phyloP scores from a whole-genome alignment of 345 rosid genomes.

The Moricandia moricandioides region DNA sequence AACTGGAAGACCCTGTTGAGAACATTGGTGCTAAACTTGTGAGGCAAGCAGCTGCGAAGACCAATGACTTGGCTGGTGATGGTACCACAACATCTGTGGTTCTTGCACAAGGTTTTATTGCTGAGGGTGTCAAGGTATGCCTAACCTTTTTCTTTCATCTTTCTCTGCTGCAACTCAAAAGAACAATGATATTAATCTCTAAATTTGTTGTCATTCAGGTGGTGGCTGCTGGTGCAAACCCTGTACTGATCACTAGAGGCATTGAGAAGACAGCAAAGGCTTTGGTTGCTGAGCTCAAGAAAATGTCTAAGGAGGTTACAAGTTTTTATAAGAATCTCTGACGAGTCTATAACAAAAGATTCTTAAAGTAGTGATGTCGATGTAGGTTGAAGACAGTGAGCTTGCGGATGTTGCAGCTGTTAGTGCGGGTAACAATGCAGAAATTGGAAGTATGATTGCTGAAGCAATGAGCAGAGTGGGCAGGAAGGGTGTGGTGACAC shows the following conservation, averaged over 20 bases:
- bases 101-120: constrained; percentile 94
- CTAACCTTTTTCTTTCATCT: neutral
- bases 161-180: neutral
- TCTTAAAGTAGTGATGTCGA: constrained; percentile 11
- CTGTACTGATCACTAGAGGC: constrained; percentile 90
- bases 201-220: constrained; percentile 45
- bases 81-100: constrained; percentile 99
- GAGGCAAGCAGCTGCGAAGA: constrained; percentile 98
- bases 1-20: constrained; percentile 97
- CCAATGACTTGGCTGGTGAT: constrained; percentile 98
- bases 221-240: constrained; percentile 99
- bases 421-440: constrained; percentile 94
- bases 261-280: constrained; percentile 93
- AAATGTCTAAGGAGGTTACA: constrained; percentile 83
- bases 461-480: constrained; percentile 99
- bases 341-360: neutral
- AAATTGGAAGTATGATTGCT: constrained; percentile 95
- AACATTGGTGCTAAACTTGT: constrained; percentile 97
- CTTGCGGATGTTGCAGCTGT: constrained; percentile 99
- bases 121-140: constrained; percentile 94
- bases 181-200: neutral
- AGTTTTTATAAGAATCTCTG: neutral
- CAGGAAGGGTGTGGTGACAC: constrained; percentile 69
- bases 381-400: constrained; percentile 97
- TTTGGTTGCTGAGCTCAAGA: constrained; percentile 73